These are phyloP conservation scores for Phyllostachys edulis DNA, from an alignment of 176 grass and related monocot genomes.

Conservation along the genomic window DNA sequence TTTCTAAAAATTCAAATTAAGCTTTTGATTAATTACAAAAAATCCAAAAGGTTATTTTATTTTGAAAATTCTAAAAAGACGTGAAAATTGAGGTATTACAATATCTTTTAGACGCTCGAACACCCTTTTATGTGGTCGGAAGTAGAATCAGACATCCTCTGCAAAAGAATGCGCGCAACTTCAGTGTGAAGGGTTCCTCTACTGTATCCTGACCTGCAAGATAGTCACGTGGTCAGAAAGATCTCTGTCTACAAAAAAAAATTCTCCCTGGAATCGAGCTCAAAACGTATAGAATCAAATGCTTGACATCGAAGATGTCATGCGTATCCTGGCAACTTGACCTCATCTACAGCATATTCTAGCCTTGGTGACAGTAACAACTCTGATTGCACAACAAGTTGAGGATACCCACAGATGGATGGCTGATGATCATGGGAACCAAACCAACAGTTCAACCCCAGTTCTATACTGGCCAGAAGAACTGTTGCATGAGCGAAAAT, in stretches of 20 bases:
- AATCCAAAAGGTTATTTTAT: too few species aligned
- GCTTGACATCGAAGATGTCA: not conserved
- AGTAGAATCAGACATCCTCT: not conserved
- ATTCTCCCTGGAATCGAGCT: not conserved
- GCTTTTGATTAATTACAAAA: too few species aligned
- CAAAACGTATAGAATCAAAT: not conserved
- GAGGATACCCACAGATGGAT: not conserved
- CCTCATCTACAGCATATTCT: conserved; percentile 3
- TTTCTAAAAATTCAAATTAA: too few species aligned
- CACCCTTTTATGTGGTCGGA: not conserved
- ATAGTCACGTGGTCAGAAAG: not conserved
- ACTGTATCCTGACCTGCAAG: not conserved
- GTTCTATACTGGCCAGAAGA: not conserved
- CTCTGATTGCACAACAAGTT: not conserved
- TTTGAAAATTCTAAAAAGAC: too few species aligned
- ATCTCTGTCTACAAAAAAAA: not conserved
- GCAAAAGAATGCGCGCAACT: not conserved
- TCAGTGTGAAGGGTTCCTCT: not conserved
- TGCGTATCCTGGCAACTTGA: not conserved
- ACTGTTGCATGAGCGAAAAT: not conserved
- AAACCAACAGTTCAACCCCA: not conserved
- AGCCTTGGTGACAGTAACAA: not conserved
- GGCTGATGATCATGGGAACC: not conserved
- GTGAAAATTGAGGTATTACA: too few species aligned
- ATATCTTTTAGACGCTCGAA: not conserved